These are phyloP conservation scores for Akebia trifoliata DNA, from an alignment of 164 flowering plant genomes.

Conservation along the genomic window DNA sequence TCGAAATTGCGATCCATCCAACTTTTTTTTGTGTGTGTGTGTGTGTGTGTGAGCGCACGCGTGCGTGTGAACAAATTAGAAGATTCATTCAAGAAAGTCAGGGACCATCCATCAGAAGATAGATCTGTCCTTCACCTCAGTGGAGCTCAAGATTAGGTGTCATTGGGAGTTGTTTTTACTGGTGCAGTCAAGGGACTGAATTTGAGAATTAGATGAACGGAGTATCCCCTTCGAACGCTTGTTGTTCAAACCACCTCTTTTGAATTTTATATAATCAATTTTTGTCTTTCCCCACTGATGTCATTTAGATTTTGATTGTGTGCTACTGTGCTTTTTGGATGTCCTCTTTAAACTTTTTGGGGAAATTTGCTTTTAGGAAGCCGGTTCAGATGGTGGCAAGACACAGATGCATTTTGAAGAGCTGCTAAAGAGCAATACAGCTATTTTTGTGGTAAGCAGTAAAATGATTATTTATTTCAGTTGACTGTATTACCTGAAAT, in stretches of 20 bases:
- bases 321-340: neutral
- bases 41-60: no score
- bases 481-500: neutral
- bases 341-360: neutral
- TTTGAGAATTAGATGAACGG: neutral
- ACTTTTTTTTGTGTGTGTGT: neutral
- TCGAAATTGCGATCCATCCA: neutral
- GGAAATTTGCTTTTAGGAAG: conserved; percentile 56
- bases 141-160: neutral
- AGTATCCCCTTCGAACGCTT: neutral
- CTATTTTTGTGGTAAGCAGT: conserved; percentile 69
- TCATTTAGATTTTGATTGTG: conserved; percentile 1
- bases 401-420: conserved; percentile 89
- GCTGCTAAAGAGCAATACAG: conserved; percentile 77
- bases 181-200: neutral
- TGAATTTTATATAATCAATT: neutral
- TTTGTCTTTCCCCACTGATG: neutral
- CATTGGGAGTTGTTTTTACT: neutral
- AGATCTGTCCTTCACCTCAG: neutral
- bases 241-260: neutral
- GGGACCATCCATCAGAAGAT: neutral
- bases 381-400: conserved; percentile 87
- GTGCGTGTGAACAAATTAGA: no score
- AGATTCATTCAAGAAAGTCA: no score
- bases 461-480: neutral